Conservation (phyloP, 2,329 filamentous ascomycete species). For the Elsinoe necatrix region DNA sequence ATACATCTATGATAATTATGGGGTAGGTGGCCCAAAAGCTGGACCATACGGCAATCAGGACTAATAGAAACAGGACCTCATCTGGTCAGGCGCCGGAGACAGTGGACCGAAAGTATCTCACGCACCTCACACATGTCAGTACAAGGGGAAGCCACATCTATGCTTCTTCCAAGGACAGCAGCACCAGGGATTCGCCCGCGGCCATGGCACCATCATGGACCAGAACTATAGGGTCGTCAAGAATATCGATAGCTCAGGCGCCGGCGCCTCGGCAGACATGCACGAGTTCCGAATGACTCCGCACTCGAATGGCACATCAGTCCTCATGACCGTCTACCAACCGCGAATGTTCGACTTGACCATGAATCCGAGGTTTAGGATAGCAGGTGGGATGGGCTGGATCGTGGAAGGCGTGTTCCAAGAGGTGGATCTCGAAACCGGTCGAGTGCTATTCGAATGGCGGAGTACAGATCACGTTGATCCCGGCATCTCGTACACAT, state of each 20-base stretch:
- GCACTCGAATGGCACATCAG: slow-evolving; percentile 34
- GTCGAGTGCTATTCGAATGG: slow-evolving; percentile 52
- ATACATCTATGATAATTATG: slow-evolving; percentile 45
- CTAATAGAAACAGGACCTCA: slow-evolving; percentile 31
- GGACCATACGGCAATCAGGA: slow-evolving; percentile 20
- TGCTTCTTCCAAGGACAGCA: slow-evolving; percentile 47
- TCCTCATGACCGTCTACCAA: slow-evolving; percentile 33
- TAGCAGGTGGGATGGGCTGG: slow-evolving; percentile 41
- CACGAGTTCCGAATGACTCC: slow-evolving; percentile 45
- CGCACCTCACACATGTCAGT: slow-evolving; percentile 42
- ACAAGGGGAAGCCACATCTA: slow-evolving; percentile 41
- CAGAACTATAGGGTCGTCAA: slow-evolving; percentile 42
- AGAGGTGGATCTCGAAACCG: slow-evolving; percentile 48
- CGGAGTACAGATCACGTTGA: slow-evolving; percentile 48
- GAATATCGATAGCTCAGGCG: slow-evolving; percentile 35
- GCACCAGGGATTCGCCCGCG: slow-evolving; percentile 44
- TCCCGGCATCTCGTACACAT: slow-evolving; percentile 41
- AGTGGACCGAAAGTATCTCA: slow-evolving; percentile 44
- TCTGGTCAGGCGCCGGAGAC: slow-evolving; percentile 44
- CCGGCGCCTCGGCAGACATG: slow-evolving; percentile 42
- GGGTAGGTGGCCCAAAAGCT: slow-evolving; percentile 27
- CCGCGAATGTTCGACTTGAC: slow-evolving; percentile 40
- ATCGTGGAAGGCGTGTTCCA: slow-evolving; percentile 47
- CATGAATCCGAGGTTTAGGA: slow-evolving; percentile 29
- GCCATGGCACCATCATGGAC: slow-evolving; percentile 47